Evolutionary conservation across 2,329 filamentous ascomycete species (phyloP), one percentile per base, ranked within the genome.

Genomic region (Davidsoniella virescens): DNA sequence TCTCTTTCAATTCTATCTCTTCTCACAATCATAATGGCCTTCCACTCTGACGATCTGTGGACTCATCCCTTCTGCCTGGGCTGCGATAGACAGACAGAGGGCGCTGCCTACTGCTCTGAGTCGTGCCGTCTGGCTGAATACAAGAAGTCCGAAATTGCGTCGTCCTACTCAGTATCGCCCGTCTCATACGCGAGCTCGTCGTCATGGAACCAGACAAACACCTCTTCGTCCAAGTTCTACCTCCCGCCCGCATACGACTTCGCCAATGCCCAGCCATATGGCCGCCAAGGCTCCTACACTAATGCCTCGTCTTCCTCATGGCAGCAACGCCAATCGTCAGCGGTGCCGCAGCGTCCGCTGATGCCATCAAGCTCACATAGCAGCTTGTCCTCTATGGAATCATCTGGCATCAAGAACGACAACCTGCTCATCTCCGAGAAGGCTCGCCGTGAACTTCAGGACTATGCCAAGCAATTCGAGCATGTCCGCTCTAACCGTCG

Each of bases 21-120:
- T 26, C 18, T 41, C 55, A 57, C 56, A 56, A 44, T 54, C 62
- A 67, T 62, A 57, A 76, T 76, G 71, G 70, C 72, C 42, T 36
- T 50, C 46, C 37, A 47, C 38, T 48, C 45, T 63, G 67, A 69
- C 62, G 73, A 76, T 57, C 66, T 70, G 61, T 94, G 88, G 87
- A 84, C 84, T 59, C 85, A 84, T 65, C 82, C 93, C 67, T 94
- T 87, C 76, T 95, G 88, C 73, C 79, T 95, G 59, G 80, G 84
- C 70, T 95, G 88, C 71, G 88, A 95, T 69, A 82, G 83, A 68
- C 65, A 68, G 59, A 87, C 84, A 54, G 76, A 84, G 56, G 80
- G 80, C 51, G 80, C 80, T 55, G 79, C 84, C 57, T 94, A 94
- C 73, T 95, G 88, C 74, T 94, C 87, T 44, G 87, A 95, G 68